Evolutionary conservation across 805 yeast species (phyloP).

Genomic region (Isabelozyma gotoi): DNA sequence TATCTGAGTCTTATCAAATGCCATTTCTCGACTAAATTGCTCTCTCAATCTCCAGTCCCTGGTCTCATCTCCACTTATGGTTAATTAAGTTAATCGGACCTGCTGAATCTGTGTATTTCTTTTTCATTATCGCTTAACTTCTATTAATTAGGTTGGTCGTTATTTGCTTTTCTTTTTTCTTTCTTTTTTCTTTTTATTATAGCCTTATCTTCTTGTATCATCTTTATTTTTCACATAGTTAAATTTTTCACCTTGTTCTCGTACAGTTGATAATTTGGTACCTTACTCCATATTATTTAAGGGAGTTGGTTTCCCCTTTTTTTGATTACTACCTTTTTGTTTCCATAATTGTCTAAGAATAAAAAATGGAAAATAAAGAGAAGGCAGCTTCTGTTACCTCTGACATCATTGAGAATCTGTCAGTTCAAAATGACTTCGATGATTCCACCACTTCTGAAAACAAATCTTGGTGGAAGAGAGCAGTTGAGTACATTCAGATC

Average conservation of each 20-base stretch:
- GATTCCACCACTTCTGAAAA: background rate
- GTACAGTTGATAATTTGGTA: no score
- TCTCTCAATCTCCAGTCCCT: no score
- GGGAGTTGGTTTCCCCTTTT: no score
- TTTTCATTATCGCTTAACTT: background rate
- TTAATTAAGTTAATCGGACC: no score
- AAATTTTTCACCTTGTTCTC: background rate
- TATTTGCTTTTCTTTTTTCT: background rate
- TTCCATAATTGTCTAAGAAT: background rate
- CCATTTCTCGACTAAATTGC: no score
- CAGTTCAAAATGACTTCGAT: background rate
- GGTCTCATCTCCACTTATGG: no score
- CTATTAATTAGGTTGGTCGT: background rate
- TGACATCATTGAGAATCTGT: background rate
- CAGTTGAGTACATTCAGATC: conserved; percentile 19
- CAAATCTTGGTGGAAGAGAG: conserved; percentile 3
- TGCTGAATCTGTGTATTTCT: no score
- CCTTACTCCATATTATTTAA: no score
- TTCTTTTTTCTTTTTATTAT: no score
- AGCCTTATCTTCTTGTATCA: background rate
- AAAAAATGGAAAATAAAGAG: background rate
- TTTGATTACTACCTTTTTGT: background rate
- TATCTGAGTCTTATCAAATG: no score
- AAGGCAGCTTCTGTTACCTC: background rate
- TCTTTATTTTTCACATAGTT: background rate